These are phyloP conservation scores for Amylocarpus encephaloides DNA, from an alignment of 2,329 filamentous ascomycete species.

Conservation along the genomic window DNA sequence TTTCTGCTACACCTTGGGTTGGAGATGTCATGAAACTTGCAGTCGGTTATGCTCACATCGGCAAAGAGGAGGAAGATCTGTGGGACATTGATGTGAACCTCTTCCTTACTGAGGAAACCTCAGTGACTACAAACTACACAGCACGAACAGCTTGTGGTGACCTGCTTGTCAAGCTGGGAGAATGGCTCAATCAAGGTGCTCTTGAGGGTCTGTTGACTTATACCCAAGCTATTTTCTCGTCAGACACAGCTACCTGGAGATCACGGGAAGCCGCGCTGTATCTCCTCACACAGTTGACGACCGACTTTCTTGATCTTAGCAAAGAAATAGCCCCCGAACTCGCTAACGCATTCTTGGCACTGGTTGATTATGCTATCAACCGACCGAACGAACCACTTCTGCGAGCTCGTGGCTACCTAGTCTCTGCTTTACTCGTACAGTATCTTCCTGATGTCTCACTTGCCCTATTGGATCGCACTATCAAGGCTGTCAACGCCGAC, in stretches of 20 bases:
- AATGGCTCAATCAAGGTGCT: conserved; percentile 74
- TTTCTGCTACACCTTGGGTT: conserved; percentile 70
- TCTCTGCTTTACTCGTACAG: conserved; percentile 72
- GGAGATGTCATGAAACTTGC: conserved; percentile 81
- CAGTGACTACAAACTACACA: conserved; percentile 92
- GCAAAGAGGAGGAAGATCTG: conserved; percentile 83
- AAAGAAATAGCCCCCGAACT: conserved; percentile 64
- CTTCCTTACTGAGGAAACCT: conserved; percentile 90
- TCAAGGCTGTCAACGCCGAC: conserved; percentile 70
- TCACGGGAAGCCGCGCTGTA: conserved; percentile 76
- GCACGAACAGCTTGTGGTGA: conserved; percentile 89
- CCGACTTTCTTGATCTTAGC: conserved; percentile 73
- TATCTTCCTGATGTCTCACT: conserved; percentile 55
- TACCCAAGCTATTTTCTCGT: conserved; percentile 66
- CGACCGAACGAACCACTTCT: conserved; percentile 67
- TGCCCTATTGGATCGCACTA: conserved; percentile 62
- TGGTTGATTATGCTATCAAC: conserved; percentile 72
- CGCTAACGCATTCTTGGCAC: conserved; percentile 68
- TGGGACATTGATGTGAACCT: conserved; percentile 97
- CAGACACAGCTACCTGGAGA: conserved; percentile 46
- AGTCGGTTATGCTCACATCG: conserved; percentile 81
- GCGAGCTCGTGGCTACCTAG: conserved; percentile 78
- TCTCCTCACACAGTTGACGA: conserved; percentile 75
- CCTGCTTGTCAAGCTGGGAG: conserved; percentile 83
- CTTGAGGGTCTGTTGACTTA: conserved; percentile 74